Evolutionary conservation across 2,329 filamentous ascomycete species (phyloP).

Genomic region (Trichoderma semiorbis): DNA sequence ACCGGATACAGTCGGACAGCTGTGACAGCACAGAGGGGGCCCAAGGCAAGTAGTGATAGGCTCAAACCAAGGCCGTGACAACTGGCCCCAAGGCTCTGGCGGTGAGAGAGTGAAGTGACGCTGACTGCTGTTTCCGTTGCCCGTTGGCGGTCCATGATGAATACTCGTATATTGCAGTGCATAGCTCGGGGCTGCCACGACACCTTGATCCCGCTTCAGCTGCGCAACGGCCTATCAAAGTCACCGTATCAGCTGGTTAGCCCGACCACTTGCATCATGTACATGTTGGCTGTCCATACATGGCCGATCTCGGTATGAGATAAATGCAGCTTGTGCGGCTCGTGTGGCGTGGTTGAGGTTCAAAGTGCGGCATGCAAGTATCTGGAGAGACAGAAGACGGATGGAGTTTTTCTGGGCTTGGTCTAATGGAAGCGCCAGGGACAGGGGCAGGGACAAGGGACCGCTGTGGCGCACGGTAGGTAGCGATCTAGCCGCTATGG

Average conservation of each 20-base stretch:
- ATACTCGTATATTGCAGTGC: neutral
- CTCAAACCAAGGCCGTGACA: neutral
- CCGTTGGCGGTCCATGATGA: neutral
- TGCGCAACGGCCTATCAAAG: neutral
- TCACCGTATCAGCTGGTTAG: neutral
- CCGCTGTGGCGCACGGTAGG: neutral
- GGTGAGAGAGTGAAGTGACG: neutral
- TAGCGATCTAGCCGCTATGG: conserved; percentile 7
- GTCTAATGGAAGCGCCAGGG: neutral
- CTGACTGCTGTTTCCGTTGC: conserved; percentile 4
- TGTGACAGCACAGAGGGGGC: neutral
- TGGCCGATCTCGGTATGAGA: neutral
- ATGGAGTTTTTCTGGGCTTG: neutral
- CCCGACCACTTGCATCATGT: neutral
- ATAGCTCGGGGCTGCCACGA: neutral
- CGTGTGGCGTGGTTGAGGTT: neutral
- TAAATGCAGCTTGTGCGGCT: neutral
- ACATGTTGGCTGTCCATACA: neutral
- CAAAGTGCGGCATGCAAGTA: neutral
- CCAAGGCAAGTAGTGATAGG: neutral
- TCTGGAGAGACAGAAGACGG: neutral
- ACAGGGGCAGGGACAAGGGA: neutral
- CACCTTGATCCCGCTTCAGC: neutral
- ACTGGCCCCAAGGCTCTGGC: neutral
- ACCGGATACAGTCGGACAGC: neutral